Evolutionary conservation across 352 stramenopile genomes (phyloP).

Genomic region (Pseudoperonospora humuli): DNA sequence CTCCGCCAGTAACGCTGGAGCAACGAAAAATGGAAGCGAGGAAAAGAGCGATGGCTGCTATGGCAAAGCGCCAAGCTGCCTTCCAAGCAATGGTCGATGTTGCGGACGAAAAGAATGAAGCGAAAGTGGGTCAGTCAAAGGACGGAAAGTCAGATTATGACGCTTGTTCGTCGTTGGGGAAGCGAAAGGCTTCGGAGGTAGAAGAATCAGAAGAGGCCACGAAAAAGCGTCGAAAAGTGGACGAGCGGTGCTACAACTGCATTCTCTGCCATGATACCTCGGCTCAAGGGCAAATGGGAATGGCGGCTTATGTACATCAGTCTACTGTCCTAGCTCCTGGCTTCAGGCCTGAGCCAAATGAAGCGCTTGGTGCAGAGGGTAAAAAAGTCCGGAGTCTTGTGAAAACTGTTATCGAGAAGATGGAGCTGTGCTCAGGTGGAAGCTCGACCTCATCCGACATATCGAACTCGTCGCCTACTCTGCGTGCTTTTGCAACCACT

Average conservation of each 20-base stretch:
- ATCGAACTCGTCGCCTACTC: constrained; percentile 39
- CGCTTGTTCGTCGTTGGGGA: constrained; percentile 24
- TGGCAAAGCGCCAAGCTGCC: constrained; percentile 74
- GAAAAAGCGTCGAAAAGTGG: constrained; percentile 44
- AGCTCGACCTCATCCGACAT: constrained; percentile 26
- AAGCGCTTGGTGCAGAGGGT: constrained; percentile 41
- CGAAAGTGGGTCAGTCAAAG: constrained; percentile 20
- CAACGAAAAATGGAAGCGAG: constrained; percentile 72
- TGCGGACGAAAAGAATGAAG: constrained; percentile 33
- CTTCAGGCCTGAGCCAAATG: constrained; percentile 67
- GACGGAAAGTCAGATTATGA: constrained; percentile 24
- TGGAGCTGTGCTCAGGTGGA: constrained; percentile 74
- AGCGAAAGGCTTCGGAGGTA: constrained; percentile 33
- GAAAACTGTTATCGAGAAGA: constrained; percentile 73
- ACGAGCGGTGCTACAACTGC: constrained; percentile 52
- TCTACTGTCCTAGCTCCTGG: constrained; percentile 72
- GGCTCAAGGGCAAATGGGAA: constrained; percentile 76
- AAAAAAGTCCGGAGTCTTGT: constrained; percentile 53
- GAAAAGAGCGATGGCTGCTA: constrained; percentile 66
- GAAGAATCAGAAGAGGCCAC: constrained; percentile 24
- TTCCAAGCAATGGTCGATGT: constrained; percentile 82
- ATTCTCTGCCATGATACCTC: constrained; percentile 82
- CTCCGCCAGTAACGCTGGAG: constrained; percentile 44
- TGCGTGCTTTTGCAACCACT: constrained; percentile 45
- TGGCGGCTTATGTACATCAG: constrained; percentile 80